Evolutionary conservation across 2,329 filamentous ascomycete species (phyloP), one percentile per base, ranked within the genome.

Genomic region (Xylaria sp.): DNA sequence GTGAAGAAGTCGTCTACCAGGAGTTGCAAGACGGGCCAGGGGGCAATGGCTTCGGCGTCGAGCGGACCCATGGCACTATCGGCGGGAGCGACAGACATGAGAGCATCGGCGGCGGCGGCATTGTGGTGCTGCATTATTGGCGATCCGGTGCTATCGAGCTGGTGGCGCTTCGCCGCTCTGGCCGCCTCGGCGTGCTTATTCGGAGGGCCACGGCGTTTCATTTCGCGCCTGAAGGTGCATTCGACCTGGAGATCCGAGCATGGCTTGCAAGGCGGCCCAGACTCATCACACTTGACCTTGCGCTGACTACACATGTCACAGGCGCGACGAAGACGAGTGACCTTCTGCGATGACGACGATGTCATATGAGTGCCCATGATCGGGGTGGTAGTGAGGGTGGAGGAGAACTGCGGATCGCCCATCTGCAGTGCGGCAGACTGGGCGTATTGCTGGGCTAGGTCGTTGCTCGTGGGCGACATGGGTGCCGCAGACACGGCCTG

Each of bases 1-100:
- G 90, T 93, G 80, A 94, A 94, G 84, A 93, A 94, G 81, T 94
- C 92, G 78, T 94, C 91, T 66, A 94, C 87, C 18, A 94, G 84
- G 1, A 91, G 84, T 74, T 91, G 86, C 61, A 94, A 82, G 12
- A 91, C 88, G 8, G 88, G 86, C 78, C 91, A 84, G 0, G 92
- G 90, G 48, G 91, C 92, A 69, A 94, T 93, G 1, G 87, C 84
- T 76, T 94, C 92, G 57, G 90, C 87, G 68, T 88, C 86, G 16
- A 89, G 76, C n/a, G 80, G n/a, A n/a, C n/a, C 77, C 32, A 75
- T 76, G n/a, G 78, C 78, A 1, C 76, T 75, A 16, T 81, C 80
- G 18, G 82, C 68, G 2, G 76, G 75, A 3, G 80, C 76, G 35
- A 84, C 84, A 13, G 84, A 83, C 69, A 86, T 81, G 29, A 87